These are phyloP conservation scores for Cotoneaster glaucophyllus DNA, from an alignment of 306 rosid species.

Conservation along the genomic window DNA sequence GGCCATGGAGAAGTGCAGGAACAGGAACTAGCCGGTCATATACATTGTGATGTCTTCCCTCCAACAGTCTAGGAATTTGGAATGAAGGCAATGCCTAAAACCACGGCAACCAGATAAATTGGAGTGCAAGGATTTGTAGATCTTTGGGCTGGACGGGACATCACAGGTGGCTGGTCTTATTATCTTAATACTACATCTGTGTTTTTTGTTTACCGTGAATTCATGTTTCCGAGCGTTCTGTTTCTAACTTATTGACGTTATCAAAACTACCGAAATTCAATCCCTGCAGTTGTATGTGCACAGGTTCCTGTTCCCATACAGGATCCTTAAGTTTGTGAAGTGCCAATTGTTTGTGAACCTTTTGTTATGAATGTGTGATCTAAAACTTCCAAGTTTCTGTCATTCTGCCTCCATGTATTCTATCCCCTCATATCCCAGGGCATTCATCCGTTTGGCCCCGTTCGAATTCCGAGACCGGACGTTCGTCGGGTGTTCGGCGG, in stretches of 20 bases:
- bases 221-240: conserved; percentile 27
- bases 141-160: conserved; percentile 35
- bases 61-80: conserved; percentile 17
- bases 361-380: conserved; percentile 23
- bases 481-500: neutral
- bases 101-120: conserved; percentile 6
- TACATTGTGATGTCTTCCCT: conserved; percentile 23
- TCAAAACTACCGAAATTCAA: conserved; percentile 10
- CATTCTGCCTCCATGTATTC: too few species aligned
- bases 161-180: conserved; percentile 25
- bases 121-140: conserved; percentile 17
- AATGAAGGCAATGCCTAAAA: conserved; percentile 11
- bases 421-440: too few species aligned
- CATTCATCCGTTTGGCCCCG: too few species aligned
- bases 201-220: conserved; percentile 20
- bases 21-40: conserved; percentile 43
- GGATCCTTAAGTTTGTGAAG: conserved; percentile 39
- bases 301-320: conserved; percentile 26
- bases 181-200: conserved; percentile 17
- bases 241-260: conserved; percentile 23
- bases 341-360: conserved; percentile 30
- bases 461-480: neutral
- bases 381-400: neutral
- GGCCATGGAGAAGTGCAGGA: conserved; percentile 65
- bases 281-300: conserved; percentile 8